These are phyloP conservation scores for Beta lomatogona DNA, from an alignment of 179 eudicot genomes.

Conservation along the genomic window DNA sequence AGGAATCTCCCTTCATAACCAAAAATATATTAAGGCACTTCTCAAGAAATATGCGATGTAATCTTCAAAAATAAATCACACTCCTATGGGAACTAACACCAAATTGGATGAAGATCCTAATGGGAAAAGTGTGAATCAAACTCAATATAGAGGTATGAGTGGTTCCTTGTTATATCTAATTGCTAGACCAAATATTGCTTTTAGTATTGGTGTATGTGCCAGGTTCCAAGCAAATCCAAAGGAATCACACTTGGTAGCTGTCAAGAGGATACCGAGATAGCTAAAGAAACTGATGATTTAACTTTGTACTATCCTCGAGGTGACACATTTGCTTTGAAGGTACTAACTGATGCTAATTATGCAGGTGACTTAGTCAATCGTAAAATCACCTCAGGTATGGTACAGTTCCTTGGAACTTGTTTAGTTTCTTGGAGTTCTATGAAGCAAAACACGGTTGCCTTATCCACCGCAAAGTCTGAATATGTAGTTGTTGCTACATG, in stretches of 20 bases:
- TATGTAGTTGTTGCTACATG: too few species aligned
- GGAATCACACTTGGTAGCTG: not conserved
- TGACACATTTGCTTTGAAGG: too few species aligned
- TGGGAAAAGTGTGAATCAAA: not conserved
- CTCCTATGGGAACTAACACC: not conserved
- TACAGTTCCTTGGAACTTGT: too few species aligned
- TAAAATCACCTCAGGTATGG: too few species aligned
- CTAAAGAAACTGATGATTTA: not conserved
- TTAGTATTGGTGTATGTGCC: not conserved
- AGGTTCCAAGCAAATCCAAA: not conserved
- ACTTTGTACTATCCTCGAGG: not conserved
- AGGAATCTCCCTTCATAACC: not conserved
- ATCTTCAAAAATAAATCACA: not conserved
- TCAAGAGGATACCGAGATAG: not conserved
- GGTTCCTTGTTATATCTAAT: not conserved
- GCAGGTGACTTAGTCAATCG: too few species aligned
- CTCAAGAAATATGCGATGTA: not conserved
- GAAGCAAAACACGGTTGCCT: too few species aligned
- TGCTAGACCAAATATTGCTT: not conserved
- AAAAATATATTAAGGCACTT: not conserved
- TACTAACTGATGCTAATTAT: too few species aligned
- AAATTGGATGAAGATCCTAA: not conserved
- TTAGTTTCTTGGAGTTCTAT: too few species aligned
- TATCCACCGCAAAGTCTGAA: too few species aligned
- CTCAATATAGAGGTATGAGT: not conserved